Base-by-base conservation (phyloP, 2,329 filamentous ascomycete genomes). In the Aotearoamyces nothofagi region DNA sequence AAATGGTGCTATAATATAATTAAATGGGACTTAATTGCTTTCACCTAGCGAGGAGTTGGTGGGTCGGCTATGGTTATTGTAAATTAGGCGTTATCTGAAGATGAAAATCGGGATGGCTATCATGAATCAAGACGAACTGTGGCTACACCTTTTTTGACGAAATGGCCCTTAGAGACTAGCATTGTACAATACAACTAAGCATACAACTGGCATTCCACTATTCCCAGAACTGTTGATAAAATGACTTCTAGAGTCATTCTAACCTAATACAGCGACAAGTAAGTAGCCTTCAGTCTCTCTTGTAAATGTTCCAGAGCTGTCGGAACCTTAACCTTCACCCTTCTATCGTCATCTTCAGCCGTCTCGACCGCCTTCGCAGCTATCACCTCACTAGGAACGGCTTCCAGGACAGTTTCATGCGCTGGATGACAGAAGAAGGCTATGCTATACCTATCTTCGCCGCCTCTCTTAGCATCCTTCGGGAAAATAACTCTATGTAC, bases 401-500 rank as follows among this genome's bases (percentile, higher is more conserved):
- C 52, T 26, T 60, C 60, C 27, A 79, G 51, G 23, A 58, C 49
- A 6, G 61, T 62, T 2, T 54, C 50, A 5, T 65, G 57, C 4
- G 64, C 60, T 1, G 74, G 74, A 43, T 78, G 74, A 38, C 70
- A 76, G 52, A 79, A 79, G 51, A 68, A 78, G 5, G 66, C 74
- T 37, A 79, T 72, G 7, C 68, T 73, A 44, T 78, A 78, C 26
- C 74, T 55, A 34, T 68, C 58, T 15, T 62, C 63, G 1, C 46
- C 42, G 17, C 54, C 61, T 4, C 51, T 54, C 47, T 68, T 66
- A 16, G 51, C 56, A 1, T 55, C 54, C 15, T 49, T 43, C 2
- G 65, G 63, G 39, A 93, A 90, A 0, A 87, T 72, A 16, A 96
- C 90, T 8, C 87, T 63, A 49, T 96, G 90, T 5, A 94, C 71